Percentiles rank a stretch among this genome's conserved stretches.
Evolutionary conservation across 495 filamentous ascomycete species (phyloP).

Genomic region (Collariella sp.): DNA sequence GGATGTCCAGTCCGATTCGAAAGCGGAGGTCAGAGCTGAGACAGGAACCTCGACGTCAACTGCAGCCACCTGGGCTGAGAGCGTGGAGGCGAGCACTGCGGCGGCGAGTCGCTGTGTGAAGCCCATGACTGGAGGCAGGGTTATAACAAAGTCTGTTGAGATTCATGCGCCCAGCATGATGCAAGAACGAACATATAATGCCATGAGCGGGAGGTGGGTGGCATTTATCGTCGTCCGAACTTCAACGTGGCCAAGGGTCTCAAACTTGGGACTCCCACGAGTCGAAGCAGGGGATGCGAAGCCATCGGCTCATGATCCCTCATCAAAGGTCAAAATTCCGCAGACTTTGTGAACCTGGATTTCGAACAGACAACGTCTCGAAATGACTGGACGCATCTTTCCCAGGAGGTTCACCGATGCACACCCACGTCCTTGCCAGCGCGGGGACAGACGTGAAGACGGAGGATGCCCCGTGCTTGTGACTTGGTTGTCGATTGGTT

Average conservation of each 20-base stretch:
- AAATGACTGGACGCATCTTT: not conserved
- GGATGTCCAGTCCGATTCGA: conserved; percentile 9
- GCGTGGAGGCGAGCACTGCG: not conserved
- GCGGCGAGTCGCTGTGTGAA: not conserved
- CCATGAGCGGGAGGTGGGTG: not conserved
- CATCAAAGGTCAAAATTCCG: not conserved
- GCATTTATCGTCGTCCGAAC: too few species aligned
- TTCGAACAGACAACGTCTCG: too few species aligned
- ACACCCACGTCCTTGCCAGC: not conserved
- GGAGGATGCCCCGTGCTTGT: not conserved
- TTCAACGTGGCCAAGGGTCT: too few species aligned
- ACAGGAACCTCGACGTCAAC: not conserved
- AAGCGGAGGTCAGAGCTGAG: not conserved
- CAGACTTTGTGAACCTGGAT: not conserved
- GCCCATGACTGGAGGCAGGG: not conserved
- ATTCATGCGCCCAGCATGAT: not conserved
- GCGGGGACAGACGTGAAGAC: too few species aligned
- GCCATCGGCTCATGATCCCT: too few species aligned
- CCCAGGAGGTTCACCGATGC: conserved; percentile 4
- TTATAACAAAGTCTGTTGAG: not conserved
- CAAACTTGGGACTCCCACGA: too few species aligned
- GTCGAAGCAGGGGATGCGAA: too few species aligned
- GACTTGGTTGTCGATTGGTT: not conserved
- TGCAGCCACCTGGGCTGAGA: not conserved
- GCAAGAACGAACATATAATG: not conserved